phyloP scores from a whole-genome alignment of 306 rosid genomes.

The Styphnolobium japonicum region DNA sequence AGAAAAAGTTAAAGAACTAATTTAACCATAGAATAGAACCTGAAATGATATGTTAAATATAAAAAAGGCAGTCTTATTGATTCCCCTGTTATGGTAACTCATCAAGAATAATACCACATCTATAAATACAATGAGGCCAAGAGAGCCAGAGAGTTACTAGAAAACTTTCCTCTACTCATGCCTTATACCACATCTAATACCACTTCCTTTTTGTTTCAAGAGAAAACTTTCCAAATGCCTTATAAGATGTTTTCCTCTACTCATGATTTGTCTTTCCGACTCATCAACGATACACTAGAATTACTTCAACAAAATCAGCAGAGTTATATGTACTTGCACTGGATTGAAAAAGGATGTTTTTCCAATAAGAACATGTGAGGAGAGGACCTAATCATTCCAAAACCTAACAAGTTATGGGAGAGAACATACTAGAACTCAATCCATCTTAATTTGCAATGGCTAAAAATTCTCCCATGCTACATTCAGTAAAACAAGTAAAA shows the following conservation, averaged over 20 bases:
- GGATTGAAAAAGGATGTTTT: not conserved
- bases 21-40: not conserved
- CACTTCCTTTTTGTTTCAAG: not conserved
- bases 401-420: conserved; percentile 35
- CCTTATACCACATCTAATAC: too few relatives aligned
- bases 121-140: not conserved
- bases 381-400: conserved; percentile 40
- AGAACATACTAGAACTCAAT: conserved; percentile 34
- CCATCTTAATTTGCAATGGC: conserved; percentile 53
- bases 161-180: too few relatives aligned
- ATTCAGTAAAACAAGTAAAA: not conserved
- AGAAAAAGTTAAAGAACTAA: not conserved
- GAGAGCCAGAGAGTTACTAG: not conserved
- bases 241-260: not conserved
- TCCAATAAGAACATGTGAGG: conserved; percentile 12
- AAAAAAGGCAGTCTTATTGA: not conserved
- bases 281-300: conserved; percentile 19
- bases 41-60: not conserved
- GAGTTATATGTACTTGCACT: conserved; percentile 23
- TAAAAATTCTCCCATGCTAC: conserved; percentile 25
- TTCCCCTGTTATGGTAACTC: not conserved
- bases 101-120: not conserved
- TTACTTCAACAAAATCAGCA: conserved; percentile 3
- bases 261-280: not conserved
- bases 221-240: not conserved